These are phyloP conservation scores for Piloderma croceum DNA, from an alignment of 768 basidiomycete species.

Conservation along the genomic window DNA sequence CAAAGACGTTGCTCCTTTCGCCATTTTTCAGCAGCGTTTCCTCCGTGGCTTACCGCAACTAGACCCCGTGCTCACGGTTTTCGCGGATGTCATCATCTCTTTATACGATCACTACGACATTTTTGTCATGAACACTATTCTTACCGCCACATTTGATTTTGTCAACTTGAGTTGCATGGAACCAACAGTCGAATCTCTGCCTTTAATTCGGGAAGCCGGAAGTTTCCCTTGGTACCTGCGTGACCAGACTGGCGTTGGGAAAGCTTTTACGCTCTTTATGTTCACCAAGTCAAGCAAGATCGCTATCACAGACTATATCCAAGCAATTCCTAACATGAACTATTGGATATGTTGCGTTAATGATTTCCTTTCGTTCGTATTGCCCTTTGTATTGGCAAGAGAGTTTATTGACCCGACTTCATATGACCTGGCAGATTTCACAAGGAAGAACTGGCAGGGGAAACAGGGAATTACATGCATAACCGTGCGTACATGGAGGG, in stretches of 20 bases:
- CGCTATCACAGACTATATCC: slow-evolving; percentile 13
- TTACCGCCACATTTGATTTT: slow-evolving; percentile 15
- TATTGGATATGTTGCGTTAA: slow-evolving; percentile 14
- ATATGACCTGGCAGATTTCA: slow-evolving; percentile 8
- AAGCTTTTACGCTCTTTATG: slow-evolving; percentile 12
- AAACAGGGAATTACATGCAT: slow-evolving; percentile 15
- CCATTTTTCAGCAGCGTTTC: slow-evolving; percentile 14
- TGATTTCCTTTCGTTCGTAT: slow-evolving; percentile 20
- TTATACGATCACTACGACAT: slow-evolving; percentile 15
- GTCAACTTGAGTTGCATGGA: slow-evolving; percentile 16
- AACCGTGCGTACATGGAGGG: slow-evolving; percentile 10
- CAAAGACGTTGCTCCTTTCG: slow-evolving; percentile 5
- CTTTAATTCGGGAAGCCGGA: slow-evolving; percentile 2
- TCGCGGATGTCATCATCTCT: slow-evolving; percentile 7
- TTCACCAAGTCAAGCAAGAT: slow-evolving; percentile 13
- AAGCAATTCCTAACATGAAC: slow-evolving; percentile 18
- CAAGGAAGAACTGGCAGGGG: slow-evolving; percentile 20
- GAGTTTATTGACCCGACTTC: no score
- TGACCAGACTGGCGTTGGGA: slow-evolving; percentile 14
- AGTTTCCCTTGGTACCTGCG: slow-evolving; percentile 20
- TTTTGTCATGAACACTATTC: slow-evolving; percentile 14
- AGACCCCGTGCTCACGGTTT: slow-evolving; percentile 14
- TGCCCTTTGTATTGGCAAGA: background rate
- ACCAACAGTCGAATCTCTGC: slow-evolving; percentile 6
- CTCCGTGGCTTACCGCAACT: slow-evolving; percentile 13